These are phyloP conservation scores for Anethum foeniculum DNA, from an alignment of 140 eudicot species.

Conservation along the genomic window DNA sequence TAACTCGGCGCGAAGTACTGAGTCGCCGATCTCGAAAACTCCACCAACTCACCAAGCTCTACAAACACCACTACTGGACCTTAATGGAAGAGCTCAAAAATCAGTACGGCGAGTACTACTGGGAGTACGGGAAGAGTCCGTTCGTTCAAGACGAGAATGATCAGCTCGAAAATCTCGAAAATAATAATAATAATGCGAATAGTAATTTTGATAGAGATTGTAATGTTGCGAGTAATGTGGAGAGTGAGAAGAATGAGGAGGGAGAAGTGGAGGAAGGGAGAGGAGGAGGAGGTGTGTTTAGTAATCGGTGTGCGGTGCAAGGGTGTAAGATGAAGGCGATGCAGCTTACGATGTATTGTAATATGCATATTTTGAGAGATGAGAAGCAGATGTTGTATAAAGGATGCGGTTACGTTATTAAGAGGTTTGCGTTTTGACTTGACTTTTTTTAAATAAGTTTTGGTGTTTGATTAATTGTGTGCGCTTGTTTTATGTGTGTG, in stretches of 20 bases:
- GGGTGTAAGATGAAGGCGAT: slow-evolving; percentile 74
- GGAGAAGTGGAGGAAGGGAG: background rate
- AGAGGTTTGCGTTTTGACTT: slow-evolving; percentile 35
- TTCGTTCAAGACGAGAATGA: slow-evolving; percentile 33
- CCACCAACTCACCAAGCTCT: slow-evolving; percentile 40
- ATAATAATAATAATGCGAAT: too few relatives aligned
- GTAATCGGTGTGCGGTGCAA: slow-evolving; percentile 45
- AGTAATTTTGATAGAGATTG: too few relatives aligned
- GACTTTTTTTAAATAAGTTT: too few relatives aligned
- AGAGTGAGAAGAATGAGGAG: background rate
- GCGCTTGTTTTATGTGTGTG: too few relatives aligned
- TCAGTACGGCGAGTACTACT: slow-evolving; percentile 51
- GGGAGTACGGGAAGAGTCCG: slow-evolving; percentile 74
- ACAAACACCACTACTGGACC: slow-evolving; percentile 61
- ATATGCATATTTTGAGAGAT: slow-evolving; percentile 62
- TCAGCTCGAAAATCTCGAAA: too few relatives aligned
- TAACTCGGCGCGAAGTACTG: slow-evolving; percentile 56
- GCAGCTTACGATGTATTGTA: slow-evolving; percentile 69
- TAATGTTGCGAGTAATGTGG: background rate
- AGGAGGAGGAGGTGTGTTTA: background rate
- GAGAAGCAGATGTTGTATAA: slow-evolving; percentile 62
- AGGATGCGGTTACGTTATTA: slow-evolving; percentile 50
- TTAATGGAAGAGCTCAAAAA: slow-evolving; percentile 61
- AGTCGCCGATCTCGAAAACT: slow-evolving; percentile 44
- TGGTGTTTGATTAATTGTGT: too few relatives aligned